These are phyloP conservation scores for Tetrapisispora iriomotensis DNA, from an alignment of 805 yeast genomes.

Conservation along the genomic window DNA sequence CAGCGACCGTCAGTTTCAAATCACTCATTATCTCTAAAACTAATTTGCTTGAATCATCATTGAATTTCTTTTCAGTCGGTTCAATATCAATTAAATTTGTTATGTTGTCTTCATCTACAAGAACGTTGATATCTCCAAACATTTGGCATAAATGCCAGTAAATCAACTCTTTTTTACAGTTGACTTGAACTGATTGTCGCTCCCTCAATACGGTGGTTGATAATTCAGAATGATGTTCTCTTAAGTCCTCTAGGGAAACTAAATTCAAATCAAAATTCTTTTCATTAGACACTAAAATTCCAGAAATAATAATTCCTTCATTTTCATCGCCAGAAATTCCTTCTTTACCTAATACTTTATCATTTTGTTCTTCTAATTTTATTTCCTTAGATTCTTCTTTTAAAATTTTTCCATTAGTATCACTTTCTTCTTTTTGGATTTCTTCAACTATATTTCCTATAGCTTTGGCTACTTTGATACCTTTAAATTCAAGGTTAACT, in stretches of 20 bases:
- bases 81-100: constrained; percentile 25
- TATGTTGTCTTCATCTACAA: constrained; percentile 43
- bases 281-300: constrained; percentile 66
- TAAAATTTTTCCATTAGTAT: constrained; percentile 1
- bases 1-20: constrained; percentile 40
- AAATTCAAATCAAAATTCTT: constrained; percentile 82
- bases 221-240: constrained; percentile 72
- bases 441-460: constrained; percentile 48
- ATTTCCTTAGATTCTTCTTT: constrained; percentile 4
- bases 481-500: constrained; percentile 65
- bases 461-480: constrained; percentile 74
- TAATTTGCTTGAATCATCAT: constrained; percentile 31
- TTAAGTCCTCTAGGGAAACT: constrained; percentile 74
- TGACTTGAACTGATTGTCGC: constrained; percentile 65
- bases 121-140: constrained; percentile 76
- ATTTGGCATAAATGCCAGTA: constrained; percentile 88
- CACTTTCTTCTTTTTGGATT: constrained; percentile 30
- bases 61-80: constrained; percentile 25
- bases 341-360: not conserved
- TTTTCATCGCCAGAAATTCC: constrained; percentile 33
- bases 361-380: constrained; percentile 1
- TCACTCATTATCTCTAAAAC: constrained; percentile 55
- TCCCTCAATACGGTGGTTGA: constrained; percentile 80
- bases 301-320: constrained; percentile 48
- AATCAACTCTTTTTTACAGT: constrained; percentile 71